phyloP scores from a whole-genome alignment of 208 protist species.

The Zelonia costaricensis region DNA sequence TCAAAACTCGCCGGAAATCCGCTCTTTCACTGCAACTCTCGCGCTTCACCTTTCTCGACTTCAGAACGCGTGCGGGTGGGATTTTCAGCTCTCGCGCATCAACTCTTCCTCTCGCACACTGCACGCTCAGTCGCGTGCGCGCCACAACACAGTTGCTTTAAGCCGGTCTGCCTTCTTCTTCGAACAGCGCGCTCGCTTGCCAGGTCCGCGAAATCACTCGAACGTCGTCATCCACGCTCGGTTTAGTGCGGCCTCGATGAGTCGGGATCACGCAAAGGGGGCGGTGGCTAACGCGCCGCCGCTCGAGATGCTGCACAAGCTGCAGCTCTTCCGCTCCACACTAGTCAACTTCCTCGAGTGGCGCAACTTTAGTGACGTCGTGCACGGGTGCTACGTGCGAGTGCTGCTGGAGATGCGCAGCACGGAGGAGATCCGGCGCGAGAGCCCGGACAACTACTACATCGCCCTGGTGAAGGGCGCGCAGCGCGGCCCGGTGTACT shows the following conservation, averaged over 20 bases:
- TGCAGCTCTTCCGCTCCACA: slow-evolving; percentile 89
- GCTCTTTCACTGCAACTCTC: too few relatives aligned
- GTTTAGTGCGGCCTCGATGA: too few relatives aligned
- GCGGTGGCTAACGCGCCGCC: slow-evolving; percentile 48
- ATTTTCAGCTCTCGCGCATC: too few relatives aligned
- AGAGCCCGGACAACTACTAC: slow-evolving; percentile 87
- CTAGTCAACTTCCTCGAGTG: slow-evolving; percentile 85
- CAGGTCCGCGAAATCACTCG: neutral
- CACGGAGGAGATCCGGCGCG: slow-evolving; percentile 60
- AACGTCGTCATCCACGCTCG: neutral
- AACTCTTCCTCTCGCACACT: too few relatives aligned
- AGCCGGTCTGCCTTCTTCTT: too few relatives aligned
- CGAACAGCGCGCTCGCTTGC: too few relatives aligned
- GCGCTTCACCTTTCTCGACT: too few relatives aligned
- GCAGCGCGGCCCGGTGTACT: slow-evolving; percentile 73
- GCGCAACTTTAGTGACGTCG: slow-evolving; percentile 85
- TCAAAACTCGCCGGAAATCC: too few relatives aligned
- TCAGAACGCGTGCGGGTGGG: too few relatives aligned
- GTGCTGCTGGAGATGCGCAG: slow-evolving; percentile 91
- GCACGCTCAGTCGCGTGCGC: too few relatives aligned
- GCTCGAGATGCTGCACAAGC: slow-evolving; percentile 66
- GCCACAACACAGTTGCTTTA: too few relatives aligned
- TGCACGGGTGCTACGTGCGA: slow-evolving; percentile 87
- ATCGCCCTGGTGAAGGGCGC: slow-evolving; percentile 87
- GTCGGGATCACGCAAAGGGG: slow-evolving; percentile 2